Evolutionary conservation across 106 monocot genomes (phyloP), one percentile per base, ranked within the genome.

Genomic region (Hemerocallis citrina): DNA sequence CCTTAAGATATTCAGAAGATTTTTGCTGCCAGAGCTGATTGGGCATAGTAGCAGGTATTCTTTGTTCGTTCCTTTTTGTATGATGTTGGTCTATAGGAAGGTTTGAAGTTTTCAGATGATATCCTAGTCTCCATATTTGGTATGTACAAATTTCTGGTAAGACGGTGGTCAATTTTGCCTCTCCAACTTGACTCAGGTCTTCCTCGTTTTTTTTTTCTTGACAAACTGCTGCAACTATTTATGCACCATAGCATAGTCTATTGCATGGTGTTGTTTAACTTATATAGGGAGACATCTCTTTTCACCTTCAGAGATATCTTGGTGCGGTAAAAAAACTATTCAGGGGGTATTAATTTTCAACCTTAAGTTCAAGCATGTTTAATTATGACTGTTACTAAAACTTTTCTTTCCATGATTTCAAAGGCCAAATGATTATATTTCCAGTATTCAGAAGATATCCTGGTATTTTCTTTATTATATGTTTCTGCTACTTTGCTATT

Each of bases 391-490:
- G 63, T 19, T 64, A 72, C 75, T 83, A 52, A 68, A 72, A 64
- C 51, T 27, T 36, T 56, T 71, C 72, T 58, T 43, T 63, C 57
- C 43, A 60, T 70, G 61, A 42, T 64, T 72, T 69, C 12, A 76
- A 76, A 68, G 61, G 64, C n/a, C 45, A 66, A 81, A 64, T 24
- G 45, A 72, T 62, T 51, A 64, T 29, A 11, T 59, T 67, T 61
- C 51, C 34, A 55, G 70, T 19, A 73, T 57, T 70, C 69, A 70
- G 79, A 74, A 76, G 78, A 55, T 40, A 59, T 73, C 36, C 58
- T 70, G 79, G 78, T 87, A 75, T 74, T 51, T 63, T 73, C 57
- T 61, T 11, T 35, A 48, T 62, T 69, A 38, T 72, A 52, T 42
- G 25, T 64, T 34, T 23, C 67, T 68, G 37, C 48, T 55, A 52